These are phyloP conservation scores for Sphaerulina vaccinii DNA, from an alignment of 2,329 filamentous ascomycete genomes.

Conservation along the genomic window DNA sequence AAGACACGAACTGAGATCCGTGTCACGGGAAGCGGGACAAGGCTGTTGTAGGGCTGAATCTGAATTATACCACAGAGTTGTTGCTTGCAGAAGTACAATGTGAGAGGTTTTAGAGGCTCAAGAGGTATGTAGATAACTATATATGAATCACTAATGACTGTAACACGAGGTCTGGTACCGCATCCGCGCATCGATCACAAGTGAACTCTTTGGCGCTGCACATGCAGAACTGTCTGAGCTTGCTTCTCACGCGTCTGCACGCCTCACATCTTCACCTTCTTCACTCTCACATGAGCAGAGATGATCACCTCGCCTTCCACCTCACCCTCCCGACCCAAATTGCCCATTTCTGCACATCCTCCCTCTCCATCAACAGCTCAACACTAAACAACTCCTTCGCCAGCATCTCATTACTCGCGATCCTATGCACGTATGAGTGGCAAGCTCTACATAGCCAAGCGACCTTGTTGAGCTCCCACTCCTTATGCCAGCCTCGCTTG, in stretches of 20 bases:
- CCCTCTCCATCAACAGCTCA: slow-evolving; percentile 66
- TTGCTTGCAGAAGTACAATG: no score
- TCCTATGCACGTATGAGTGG: slow-evolving; percentile 76
- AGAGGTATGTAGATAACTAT: neutral
- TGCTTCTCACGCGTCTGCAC: no score
- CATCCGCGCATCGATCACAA: no score
- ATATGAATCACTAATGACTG: neutral
- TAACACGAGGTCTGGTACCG: no score
- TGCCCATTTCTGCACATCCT: slow-evolving; percentile 70
- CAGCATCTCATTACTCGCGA: slow-evolving; percentile 74
- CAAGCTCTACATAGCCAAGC: slow-evolving; percentile 85
- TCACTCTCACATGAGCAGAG: neutral
- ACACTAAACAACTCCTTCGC: slow-evolving; percentile 72
- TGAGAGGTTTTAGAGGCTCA: no score
- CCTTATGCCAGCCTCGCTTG: slow-evolving; percentile 75
- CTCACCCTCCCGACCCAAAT: slow-evolving; percentile 70
- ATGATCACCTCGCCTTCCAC: slow-evolving; percentile 63
- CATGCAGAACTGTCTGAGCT: neutral
- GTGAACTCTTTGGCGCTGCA: neutral
- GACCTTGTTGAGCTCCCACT: slow-evolving; percentile 73
- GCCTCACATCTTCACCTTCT: neutral
- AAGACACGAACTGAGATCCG: neutral
- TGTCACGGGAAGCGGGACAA: neutral
- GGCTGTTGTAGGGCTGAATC: neutral
- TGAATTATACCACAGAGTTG: neutral